Base-by-base conservation (phyloP, 2,329 filamentous ascomycete species). In the Rutstroemia sp. region DNA sequence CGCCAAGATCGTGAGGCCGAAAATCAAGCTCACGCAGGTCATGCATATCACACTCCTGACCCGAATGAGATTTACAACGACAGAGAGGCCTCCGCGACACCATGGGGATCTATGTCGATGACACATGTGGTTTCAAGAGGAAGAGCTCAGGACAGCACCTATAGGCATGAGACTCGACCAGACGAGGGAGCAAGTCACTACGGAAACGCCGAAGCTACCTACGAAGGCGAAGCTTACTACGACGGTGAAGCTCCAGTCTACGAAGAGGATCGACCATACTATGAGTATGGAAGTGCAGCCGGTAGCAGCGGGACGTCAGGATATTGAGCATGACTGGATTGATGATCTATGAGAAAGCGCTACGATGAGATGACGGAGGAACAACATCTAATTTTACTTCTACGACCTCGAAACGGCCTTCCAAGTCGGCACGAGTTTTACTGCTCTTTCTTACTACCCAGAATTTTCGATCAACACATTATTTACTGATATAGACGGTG, bases 21-120 rank as follows among this genome's bases (percentile, higher is more conserved):
- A 58, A 87, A 90, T 66, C 77, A 79, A 66, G 74, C 82, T 56
- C 75, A 82, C 57, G 87, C 87, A 3, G 81, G 78, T 45, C 80
- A 80, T 67, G 79, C 80, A 58, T 90, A 90, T 67, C 76, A 77
- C 16, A 77, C 83, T 1, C 82, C 85, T 0, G 76, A 79, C 19
- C 74, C 82, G 3, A 72, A 75, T 14, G 82, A 87, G 42, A 74
- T 87, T 38, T 71, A 71, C 58, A 67, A 66, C 38, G 77, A 79
- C 49, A 75, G 79, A 5, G 75, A 82, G 2, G 74, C 82, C 6
- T 83, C 84, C 0, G 87, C 87, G 0, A 73, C 90, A 3, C 87
- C 87, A 0, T 90, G 86, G 87, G 87, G 87, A 38, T 79, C 85
- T 19, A 71, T 88, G 61, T 86, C 79, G 59, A 77, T 90, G 71